Evolutionary conservation across 2,329 filamentous ascomycete genomes (phyloP).

Genomic region (Trichoderma endophyticum): DNA sequence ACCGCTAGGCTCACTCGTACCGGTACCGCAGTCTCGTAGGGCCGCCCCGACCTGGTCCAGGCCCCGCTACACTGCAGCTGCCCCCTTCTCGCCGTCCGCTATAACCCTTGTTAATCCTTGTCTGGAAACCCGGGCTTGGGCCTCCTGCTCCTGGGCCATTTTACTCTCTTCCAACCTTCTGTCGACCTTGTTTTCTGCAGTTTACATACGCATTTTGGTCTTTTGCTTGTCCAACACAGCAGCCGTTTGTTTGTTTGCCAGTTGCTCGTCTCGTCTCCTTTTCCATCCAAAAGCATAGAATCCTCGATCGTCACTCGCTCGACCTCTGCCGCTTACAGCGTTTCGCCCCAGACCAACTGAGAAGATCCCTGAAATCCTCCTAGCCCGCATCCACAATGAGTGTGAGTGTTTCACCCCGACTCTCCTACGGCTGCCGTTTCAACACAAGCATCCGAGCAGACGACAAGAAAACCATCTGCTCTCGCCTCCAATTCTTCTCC

Average conservation of each 20-base stretch:
- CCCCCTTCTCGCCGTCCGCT: slow-evolving; percentile 14
- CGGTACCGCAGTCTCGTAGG: neutral
- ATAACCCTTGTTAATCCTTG: slow-evolving; percentile 17
- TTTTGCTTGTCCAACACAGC: neutral
- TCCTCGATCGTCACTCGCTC: neutral
- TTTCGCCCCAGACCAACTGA: neutral
- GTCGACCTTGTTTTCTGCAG: neutral
- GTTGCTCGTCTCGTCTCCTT: neutral
- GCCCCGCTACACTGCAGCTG: slow-evolving; percentile 10
- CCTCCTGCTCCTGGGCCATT: slow-evolving; percentile 16
- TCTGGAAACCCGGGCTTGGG: slow-evolving; percentile 4
- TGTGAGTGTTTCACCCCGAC: slow-evolving; percentile 28
- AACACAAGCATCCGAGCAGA: slow-evolving; percentile 14
- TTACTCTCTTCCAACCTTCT: slow-evolving; percentile 12
- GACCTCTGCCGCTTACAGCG: neutral
- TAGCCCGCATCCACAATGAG: slow-evolving; percentile 25
- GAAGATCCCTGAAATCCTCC: slow-evolving; percentile 1
- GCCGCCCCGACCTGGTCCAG: slow-evolving; percentile 5
- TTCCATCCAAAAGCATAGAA: neutral
- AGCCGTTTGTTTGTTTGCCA: neutral
- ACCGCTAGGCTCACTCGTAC: neutral
- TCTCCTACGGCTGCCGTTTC: slow-evolving; percentile 26
- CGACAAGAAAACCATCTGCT: slow-evolving; percentile 2
- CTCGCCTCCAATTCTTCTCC: neutral
- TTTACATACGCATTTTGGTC: neutral